These are phyloP conservation scores for Nicotiana paniculata DNA, from an alignment of 257 asterid genomes.

Conservation along the genomic window DNA sequence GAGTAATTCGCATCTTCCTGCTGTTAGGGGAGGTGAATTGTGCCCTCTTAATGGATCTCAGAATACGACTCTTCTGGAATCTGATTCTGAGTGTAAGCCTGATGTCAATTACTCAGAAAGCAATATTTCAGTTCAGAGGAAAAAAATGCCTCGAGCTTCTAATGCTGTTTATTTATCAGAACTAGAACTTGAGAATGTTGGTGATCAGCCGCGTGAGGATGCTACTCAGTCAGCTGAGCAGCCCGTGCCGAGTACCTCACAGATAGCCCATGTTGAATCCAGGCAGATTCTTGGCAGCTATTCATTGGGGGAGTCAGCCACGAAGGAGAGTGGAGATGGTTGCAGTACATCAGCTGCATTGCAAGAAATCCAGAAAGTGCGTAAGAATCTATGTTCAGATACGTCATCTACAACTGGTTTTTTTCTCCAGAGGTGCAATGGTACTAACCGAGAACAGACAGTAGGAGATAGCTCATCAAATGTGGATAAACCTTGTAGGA, in stretches of 20 bases:
- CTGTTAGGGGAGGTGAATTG: background rate
- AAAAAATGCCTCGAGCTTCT: slow-evolving; percentile 27
- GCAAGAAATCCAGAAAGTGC: slow-evolving; percentile 28
- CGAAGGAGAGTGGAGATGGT: slow-evolving; percentile 36
- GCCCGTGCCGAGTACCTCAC: slow-evolving; percentile 26
- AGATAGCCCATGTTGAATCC: slow-evolving; percentile 30
- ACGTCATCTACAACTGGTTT: slow-evolving; percentile 18
- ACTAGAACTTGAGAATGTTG: slow-evolving; percentile 20
- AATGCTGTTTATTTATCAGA: slow-evolving; percentile 22
- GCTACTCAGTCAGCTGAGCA: slow-evolving; percentile 29
- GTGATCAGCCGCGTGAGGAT: slow-evolving; percentile 25
- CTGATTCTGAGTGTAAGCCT: slow-evolving; percentile 26
- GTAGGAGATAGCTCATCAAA: slow-evolving; percentile 37
- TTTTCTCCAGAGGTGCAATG: slow-evolving; percentile 45
- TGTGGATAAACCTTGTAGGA: slow-evolving; percentile 51
- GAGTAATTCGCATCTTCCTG: slow-evolving; percentile 19
- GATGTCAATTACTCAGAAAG: slow-evolving; percentile 21
- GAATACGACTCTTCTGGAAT: slow-evolving; percentile 24
- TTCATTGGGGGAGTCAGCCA: slow-evolving; percentile 44
- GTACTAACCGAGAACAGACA: slow-evolving; percentile 33
- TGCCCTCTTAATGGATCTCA: slow-evolving; percentile 22
- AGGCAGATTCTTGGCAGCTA: slow-evolving; percentile 45
- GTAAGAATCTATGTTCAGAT: slow-evolving; percentile 25
- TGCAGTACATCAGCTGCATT: slow-evolving; percentile 28
- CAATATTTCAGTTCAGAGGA: slow-evolving; percentile 24